Percentiles rank a stretch among this genome's conserved stretches.
Evolutionary conservation across 371 early-diverging fungal species (phyloP).

Genomic region (Rhizopus sp.): DNA sequence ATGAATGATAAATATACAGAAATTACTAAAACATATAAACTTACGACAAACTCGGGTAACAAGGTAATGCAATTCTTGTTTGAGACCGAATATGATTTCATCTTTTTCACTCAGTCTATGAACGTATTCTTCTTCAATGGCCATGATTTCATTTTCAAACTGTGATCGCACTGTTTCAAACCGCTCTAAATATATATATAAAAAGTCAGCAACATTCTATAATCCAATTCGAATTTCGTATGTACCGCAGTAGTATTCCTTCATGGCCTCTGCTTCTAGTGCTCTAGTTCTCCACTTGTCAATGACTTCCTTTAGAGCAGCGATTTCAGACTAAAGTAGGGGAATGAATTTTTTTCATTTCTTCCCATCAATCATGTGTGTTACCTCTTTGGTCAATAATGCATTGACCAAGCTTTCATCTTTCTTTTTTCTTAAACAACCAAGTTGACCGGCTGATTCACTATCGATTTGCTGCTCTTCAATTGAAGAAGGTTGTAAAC

Average conservation of each 20-base stretch:
- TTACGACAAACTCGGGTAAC: constrained; percentile 7
- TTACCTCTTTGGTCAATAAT: constrained; percentile 31
- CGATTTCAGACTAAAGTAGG: constrained; percentile 24
- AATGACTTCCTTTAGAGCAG: constrained; percentile 24
- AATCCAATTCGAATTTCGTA: not conserved
- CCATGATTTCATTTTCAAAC: constrained; percentile 12
- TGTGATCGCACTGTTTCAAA: constrained; percentile 12
- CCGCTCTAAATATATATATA: constrained; percentile 11
- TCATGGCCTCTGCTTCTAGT: constrained; percentile 11
- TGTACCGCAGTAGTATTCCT: constrained; percentile 11
- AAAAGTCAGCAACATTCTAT: constrained; percentile 6
- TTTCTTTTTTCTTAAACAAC: constrained; percentile 5
- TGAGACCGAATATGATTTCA: constrained; percentile 11
- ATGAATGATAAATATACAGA: constrained; percentile 10
- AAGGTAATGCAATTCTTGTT: constrained; percentile 22
- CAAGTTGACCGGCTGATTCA: constrained; percentile 18
- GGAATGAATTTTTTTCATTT: constrained; percentile 4
- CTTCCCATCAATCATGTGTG: too few relatives aligned
- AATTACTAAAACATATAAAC: constrained; percentile 1
- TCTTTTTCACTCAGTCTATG: constrained; percentile 19
- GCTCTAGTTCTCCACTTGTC: constrained; percentile 22
- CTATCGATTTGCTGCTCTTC: constrained; percentile 22
- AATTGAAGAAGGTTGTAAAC: constrained; percentile 17
- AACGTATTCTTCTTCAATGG: constrained; percentile 19
- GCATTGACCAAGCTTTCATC: constrained; percentile 14